phyloP scores from a whole-genome alignment of 768 basidiomycete genomes.

The Neoboletus brunneissimus region DNA sequence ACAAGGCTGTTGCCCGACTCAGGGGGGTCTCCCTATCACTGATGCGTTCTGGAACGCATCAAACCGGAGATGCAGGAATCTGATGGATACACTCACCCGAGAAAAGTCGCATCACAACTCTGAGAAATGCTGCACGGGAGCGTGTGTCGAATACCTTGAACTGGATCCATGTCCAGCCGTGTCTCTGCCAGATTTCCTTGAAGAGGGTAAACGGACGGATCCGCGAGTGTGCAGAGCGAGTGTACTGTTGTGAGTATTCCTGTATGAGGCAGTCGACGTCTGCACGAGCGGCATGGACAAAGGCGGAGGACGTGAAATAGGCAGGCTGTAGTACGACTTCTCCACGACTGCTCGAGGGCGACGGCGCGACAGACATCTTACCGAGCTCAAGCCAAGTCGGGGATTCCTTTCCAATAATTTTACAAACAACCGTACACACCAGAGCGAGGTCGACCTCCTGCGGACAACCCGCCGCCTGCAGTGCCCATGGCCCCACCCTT shows the following conservation, averaged over 20 bases:
- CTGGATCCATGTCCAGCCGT: conserved; percentile 76
- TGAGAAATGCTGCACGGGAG: conserved; percentile 61
- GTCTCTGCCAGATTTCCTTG: conserved; percentile 62
- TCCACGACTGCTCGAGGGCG: conserved; percentile 58
- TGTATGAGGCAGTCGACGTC: conserved; percentile 58
- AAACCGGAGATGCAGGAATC: background rate
- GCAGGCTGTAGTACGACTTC: conserved; percentile 65
- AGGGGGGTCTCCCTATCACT: conserved; percentile 49
- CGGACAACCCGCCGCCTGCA: background rate
- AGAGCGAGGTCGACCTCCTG: background rate
- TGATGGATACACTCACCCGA: conserved; percentile 45
- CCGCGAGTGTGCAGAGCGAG: conserved; percentile 24
- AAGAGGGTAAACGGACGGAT: conserved; percentile 62
- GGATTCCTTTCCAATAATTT: conserved; percentile 23
- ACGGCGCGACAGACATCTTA: conserved; percentile 44
- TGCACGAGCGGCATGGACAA: conserved; percentile 58
- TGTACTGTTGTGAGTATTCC: conserved; percentile 52
- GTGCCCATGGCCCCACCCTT: conserved; percentile 30
- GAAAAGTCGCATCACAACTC: conserved; percentile 59
- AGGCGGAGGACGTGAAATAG: conserved; percentile 78
- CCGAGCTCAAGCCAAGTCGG: background rate
- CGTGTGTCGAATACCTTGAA: conserved; percentile 70
- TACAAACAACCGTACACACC: conserved; percentile 10
- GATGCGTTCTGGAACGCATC: conserved; percentile 47
- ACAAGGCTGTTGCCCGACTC: conserved; percentile 57